These are phyloP conservation scores for Theileria orientalis DNA, from an alignment of 169 alveolate species.

Conservation along the genomic window DNA sequence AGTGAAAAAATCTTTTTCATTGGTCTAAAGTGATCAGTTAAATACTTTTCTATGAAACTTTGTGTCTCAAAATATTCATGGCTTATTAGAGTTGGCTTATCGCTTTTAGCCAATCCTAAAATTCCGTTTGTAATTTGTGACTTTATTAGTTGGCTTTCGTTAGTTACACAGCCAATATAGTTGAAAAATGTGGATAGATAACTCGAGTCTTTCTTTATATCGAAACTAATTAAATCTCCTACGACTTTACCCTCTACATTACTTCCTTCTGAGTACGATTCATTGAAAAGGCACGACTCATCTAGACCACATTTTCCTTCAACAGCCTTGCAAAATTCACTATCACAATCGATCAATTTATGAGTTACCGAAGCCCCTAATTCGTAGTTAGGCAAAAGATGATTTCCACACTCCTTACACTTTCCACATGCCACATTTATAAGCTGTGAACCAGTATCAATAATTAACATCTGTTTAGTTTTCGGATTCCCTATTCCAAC, in stretches of 20 bases:
- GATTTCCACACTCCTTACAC: constrained; percentile 70
- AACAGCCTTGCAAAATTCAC: constrained; percentile 36
- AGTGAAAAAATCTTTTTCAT: constrained; percentile 40
- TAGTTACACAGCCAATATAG: constrained; percentile 56
- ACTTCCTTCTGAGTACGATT: constrained; percentile 70
- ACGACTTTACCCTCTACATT: constrained; percentile 62
- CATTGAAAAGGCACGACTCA: constrained; percentile 55
- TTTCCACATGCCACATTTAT: constrained; percentile 61
- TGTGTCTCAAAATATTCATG: constrained; percentile 14
- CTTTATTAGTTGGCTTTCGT: constrained; percentile 63
- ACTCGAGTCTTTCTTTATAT: constrained; percentile 15
- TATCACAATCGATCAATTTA: constrained; percentile 42
- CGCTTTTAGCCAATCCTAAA: constrained; percentile 63
- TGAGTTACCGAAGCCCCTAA: constrained; percentile 54
- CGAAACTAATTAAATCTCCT: constrained; percentile 53
- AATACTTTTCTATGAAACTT: constrained; percentile 30
- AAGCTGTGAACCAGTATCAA: constrained; percentile 77
- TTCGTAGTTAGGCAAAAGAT: constrained; percentile 53
- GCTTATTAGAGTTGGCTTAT: not conserved
- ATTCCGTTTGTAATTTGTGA: constrained; percentile 75
- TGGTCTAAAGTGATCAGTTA: constrained; percentile 25
- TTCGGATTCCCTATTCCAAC: constrained; percentile 71
- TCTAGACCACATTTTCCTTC: constrained; percentile 31
- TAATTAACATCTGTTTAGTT: constrained; percentile 56
- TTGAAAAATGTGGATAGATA: not conserved